These are phyloP conservation scores for Linderniella brevidens DNA, from an alignment of 257 asterid species.

Conservation along the genomic window DNA sequence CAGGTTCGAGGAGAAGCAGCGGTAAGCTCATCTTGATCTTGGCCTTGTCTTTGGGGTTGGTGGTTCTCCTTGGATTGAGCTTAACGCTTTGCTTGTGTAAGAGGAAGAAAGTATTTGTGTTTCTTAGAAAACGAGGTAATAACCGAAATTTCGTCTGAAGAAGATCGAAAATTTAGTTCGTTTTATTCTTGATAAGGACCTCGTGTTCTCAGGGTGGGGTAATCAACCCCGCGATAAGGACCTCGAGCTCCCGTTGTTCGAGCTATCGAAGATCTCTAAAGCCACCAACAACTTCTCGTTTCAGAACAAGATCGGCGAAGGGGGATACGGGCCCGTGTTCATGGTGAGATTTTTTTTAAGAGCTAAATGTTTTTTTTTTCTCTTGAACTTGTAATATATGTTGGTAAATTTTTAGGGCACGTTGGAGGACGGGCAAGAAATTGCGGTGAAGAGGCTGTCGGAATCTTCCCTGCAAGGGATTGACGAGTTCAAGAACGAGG, in stretches of 20 bases:
- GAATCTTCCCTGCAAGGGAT: conserved; percentile 19
- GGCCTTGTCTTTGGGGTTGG: no score
- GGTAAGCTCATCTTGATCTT: no score
- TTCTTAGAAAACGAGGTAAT: no score
- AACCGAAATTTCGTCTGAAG: no score
- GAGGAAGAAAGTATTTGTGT: no score
- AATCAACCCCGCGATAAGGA: conserved; percentile 8
- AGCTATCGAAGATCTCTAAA: conserved; percentile 10
- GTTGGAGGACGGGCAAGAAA: conserved; percentile 12
- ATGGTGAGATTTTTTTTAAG: conserved; percentile 11
- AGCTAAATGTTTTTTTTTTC: no score
- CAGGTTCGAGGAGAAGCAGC: no score
- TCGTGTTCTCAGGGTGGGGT: no score
- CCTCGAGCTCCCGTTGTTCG: conserved; percentile 14
- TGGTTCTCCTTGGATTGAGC: no score
- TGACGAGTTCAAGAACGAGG: conserved; percentile 23
- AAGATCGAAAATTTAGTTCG: no score
- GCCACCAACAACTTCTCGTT: conserved; percentile 20
- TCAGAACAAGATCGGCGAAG: conserved; percentile 23
- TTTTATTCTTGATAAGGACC: no score
- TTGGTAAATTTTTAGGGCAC: conserved; percentile 14
- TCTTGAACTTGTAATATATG: not conserved
- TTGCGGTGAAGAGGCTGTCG: conserved; percentile 23
- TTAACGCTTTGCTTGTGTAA: no score
- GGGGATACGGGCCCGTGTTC: conserved; percentile 35